Evolutionary conservation across 495 filamentous ascomycete genomes (phyloP), one percentile per base, ranked within the genome.

Genomic region (Lindgomyces ingoldianus): DNA sequence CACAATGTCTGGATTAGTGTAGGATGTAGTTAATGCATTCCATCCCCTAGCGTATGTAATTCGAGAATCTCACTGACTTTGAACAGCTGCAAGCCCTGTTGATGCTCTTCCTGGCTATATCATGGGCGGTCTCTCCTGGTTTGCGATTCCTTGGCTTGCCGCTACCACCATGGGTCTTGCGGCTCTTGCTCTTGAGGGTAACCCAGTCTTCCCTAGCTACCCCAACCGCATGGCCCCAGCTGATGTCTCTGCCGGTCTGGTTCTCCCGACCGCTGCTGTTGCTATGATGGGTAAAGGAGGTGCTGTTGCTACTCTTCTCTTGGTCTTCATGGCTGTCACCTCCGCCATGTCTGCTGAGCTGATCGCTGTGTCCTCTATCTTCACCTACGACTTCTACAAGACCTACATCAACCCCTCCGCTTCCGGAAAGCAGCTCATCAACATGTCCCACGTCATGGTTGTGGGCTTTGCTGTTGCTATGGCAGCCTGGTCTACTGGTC

Each of bases 311-410:
- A 91, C 91, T 0, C 83, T 95, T 0, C 77, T 98, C 14, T 87
- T 98, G 58, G 85, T 97, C 55, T 97, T 98, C 80, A 96, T 97
- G 90, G 93, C 93, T 18, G 93, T 97, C 46, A 98, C 93, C 1
- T 90, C 86, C 11, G 93, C 93, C 11, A 90, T 87, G 53, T 96
- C 92, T 14, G 89, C 91, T 0, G 90, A 97, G 74, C 78, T 96
- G 27, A 96, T 98, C 61, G 93, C 93, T 39, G 93, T 96, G 46
- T 93, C 89, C 21, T 92, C 89, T 26, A 96, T 98, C 75, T 88
- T 87, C 76, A 96, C 93, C 41, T 98, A 96, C 71, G 93, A 98
- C 73, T 84, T 96, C 39, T 85, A 81, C 69, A 81, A 83, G 67
- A 83, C 81, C 19, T 84, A 85, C 68, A 65, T 84, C 71, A 83